A percentile compares a stretch with the other conserved stretches of the same genome.
Evolutionary conservation across 2,329 filamentous ascomycete species (phyloP).

Genomic region (Talaromyces funiculosus): DNA sequence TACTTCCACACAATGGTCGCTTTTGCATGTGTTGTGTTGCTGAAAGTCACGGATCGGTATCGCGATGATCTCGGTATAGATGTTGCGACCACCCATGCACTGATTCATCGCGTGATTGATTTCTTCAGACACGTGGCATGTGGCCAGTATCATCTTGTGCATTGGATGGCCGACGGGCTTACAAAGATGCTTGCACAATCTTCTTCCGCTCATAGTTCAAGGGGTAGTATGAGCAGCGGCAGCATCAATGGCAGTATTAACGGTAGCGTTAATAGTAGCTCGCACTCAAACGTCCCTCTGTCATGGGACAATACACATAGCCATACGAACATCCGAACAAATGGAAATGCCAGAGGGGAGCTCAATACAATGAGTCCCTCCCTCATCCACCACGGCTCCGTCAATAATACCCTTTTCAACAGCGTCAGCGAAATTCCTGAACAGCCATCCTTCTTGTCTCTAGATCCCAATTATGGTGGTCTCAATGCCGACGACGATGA

Average conservation of each 20-base stretch:
- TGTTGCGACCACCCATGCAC: conserved; percentile 19
- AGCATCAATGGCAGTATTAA: background rate
- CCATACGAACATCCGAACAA: background rate
- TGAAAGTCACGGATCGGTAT: conserved; percentile 36
- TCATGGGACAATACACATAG: conserved; percentile 4
- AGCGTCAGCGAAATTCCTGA: conserved; percentile 13
- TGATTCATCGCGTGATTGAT: conserved; percentile 24
- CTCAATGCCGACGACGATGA: conserved; percentile 3
- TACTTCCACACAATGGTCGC: conserved; percentile 42
- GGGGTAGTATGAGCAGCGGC: background rate
- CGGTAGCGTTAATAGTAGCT: background rate
- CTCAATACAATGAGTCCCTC: background rate
- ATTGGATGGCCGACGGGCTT: conserved; percentile 28
- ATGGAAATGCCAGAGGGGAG: background rate
- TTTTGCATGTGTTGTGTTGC: conserved; percentile 37
- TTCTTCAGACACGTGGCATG: conserved; percentile 25
- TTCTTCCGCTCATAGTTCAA: background rate
- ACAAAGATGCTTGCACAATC: conserved; percentile 24
- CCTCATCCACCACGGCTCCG: background rate
- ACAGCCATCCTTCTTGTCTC: conserved; percentile 14
- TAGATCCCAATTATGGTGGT: conserved; percentile 10
- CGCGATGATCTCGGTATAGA: conserved; percentile 31
- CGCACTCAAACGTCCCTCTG: background rate
- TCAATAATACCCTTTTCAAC: conserved; percentile 10
- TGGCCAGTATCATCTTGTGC: conserved; percentile 28